These are phyloP conservation scores for Sophora flavescens DNA, from an alignment of 306 rosid genomes.

Conservation along the genomic window DNA sequence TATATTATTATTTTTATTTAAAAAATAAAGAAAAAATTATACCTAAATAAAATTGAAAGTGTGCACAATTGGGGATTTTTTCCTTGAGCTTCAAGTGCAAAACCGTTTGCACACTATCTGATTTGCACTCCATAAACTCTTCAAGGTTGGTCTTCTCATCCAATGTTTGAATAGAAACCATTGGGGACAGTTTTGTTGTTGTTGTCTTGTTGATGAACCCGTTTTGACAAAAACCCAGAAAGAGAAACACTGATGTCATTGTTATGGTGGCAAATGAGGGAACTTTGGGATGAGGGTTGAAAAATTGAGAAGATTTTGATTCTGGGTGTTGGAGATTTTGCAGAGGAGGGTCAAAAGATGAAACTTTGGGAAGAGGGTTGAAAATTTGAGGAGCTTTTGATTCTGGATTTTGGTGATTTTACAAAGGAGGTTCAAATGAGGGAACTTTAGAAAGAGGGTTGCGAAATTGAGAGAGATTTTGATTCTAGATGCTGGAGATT, in stretches of 20 bases:
- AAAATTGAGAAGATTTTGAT: conserved; percentile 6
- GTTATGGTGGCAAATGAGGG: conserved; percentile 29
- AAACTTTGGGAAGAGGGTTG: conserved; percentile 12
- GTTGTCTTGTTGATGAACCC: conserved; percentile 19
- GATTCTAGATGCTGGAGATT: conserved; percentile 5
- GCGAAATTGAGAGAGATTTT: conserved; percentile 5
- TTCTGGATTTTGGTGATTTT: conserved; percentile 12
- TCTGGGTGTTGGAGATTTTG: conserved; percentile 18
- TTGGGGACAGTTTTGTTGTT: conserved; percentile 7
- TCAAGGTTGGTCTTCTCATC: conserved; percentile 12
- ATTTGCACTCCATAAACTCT: neutral
- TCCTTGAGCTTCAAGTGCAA: conserved; percentile 47
- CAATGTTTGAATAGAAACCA: conserved; percentile 11
- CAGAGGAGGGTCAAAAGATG: neutral
- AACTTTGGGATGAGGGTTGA: conserved; percentile 10
- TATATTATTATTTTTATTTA: no score
- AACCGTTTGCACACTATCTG: neutral
- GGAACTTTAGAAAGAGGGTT: conserved; percentile 20
- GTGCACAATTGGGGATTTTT: conserved; percentile 46
- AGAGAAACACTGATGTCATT: conserved; percentile 48
- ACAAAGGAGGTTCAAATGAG: conserved; percentile 11
- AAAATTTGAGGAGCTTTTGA: conserved; percentile 1
- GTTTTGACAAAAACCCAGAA: conserved; percentile 34
- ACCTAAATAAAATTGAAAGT: no score
- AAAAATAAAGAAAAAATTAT: no score